Evolutionary conservation across 257 asterid species (phyloP).

Genomic region (Leonotis leonurus): DNA sequence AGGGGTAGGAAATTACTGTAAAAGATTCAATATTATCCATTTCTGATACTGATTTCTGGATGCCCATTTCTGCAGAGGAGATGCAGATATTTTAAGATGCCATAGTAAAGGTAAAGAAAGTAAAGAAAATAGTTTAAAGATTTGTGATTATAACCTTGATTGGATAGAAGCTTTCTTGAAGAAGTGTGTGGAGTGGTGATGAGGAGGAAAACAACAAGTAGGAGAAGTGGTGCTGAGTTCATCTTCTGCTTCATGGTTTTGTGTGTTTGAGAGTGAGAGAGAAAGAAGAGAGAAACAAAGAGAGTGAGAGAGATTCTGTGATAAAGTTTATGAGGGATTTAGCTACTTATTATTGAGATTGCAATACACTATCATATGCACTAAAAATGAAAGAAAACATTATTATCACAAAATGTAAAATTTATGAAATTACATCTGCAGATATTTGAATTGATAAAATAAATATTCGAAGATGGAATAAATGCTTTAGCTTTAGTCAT

Average conservation of each 20-base stretch:
- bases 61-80: conserved; percentile 17
- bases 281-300: conserved; percentile 14
- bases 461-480: background rate
- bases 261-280: background rate
- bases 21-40: conserved; percentile 6
- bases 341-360: too few relatives aligned
- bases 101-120: background rate
- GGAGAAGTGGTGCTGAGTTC: background rate
- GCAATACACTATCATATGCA: too few relatives aligned
- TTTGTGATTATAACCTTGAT: conserved; percentile 13
- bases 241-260: conserved; percentile 17
- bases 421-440: background rate
- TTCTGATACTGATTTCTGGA: conserved; percentile 6
- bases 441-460: background rate
- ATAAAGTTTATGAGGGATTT: too few relatives aligned
- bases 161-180: conserved; percentile 23
- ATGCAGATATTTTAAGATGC: background rate
- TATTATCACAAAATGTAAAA: background rate
- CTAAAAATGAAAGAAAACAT: too few relatives aligned
- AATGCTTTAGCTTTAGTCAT: conserved; percentile 26
- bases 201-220: conserved; percentile 20
- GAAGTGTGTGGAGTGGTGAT: conserved; percentile 20
- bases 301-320: conserved; percentile 18
- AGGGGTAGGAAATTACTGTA: conserved; percentile 15
- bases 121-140: background rate